Evolutionary conservation across 108 stramenopile species (phyloP).

Genomic region (Craspedostauros australis): DNA sequence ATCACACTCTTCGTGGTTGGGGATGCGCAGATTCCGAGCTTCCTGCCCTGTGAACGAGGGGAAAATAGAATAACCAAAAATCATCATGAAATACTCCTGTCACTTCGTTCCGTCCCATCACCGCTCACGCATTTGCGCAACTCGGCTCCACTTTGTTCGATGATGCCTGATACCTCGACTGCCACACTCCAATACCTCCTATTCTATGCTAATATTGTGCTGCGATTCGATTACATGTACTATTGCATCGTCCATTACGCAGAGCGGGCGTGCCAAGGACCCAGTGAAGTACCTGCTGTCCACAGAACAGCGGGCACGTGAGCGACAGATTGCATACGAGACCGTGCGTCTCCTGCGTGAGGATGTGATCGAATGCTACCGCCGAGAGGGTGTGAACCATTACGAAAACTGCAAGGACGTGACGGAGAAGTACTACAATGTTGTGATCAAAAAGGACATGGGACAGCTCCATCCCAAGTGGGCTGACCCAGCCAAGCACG

Average conservation of each 20-base stretch:
- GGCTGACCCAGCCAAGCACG: conserved; percentile 55
- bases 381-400: conserved; percentile 81
- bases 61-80: no score
- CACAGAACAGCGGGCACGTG: conserved; percentile 84
- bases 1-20: no score
- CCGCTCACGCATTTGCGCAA: not conserved
- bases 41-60: no score
- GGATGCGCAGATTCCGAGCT: no score
- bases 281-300: conserved; percentile 78
- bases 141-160: not conserved
- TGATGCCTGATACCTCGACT: not conserved
- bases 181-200: not conserved
- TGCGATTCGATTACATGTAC: not conserved
- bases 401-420: conserved; percentile 80
- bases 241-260: no score
- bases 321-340: conserved; percentile 83
- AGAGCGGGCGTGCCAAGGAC: conserved; percentile 66
- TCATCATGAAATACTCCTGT: no score
- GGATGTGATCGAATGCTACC: conserved; percentile 81
- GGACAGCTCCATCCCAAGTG: conserved; percentile 82
- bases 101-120: not conserved
- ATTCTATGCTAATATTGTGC: not conserved
- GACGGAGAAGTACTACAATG: conserved; percentile 54
- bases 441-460: conserved; percentile 65
- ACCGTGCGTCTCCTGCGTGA: conserved; percentile 79